These are phyloP conservation scores for Rhodotorula diobovata DNA, from an alignment of 768 basidiomycete species.

Conservation along the genomic window DNA sequence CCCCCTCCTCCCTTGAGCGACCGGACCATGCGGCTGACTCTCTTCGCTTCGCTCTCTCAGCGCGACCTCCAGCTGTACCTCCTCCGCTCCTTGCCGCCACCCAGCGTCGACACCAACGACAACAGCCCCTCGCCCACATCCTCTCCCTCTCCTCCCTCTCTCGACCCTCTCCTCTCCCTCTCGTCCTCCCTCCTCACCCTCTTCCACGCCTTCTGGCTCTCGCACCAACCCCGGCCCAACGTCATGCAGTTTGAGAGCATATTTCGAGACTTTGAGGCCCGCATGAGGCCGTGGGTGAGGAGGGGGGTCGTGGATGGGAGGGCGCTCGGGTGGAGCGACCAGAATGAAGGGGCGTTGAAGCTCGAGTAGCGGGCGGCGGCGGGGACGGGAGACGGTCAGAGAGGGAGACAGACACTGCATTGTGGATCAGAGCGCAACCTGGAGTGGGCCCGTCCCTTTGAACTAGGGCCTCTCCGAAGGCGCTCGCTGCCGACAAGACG, in stretches of 20 bases:
- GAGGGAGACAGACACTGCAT: not conserved
- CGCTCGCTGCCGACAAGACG: no score
- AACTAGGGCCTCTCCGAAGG: no score
- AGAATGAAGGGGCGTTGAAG: constrained; percentile 24
- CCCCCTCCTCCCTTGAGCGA: not conserved
- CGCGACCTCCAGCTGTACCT: constrained; percentile 38
- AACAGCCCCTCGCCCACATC: no score
- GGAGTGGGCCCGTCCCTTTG: no score
- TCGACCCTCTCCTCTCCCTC: constrained; percentile 14
- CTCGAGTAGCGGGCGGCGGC: constrained; percentile 7
- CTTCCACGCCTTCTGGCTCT: constrained; percentile 35
- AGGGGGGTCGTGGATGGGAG: constrained; percentile 31
- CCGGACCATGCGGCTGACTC: no score
- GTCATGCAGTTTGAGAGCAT: constrained; percentile 37
- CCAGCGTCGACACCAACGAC: not conserved
- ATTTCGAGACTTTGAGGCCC: constrained; percentile 7
- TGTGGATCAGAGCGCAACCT: no score
- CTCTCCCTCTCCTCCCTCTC: not conserved
- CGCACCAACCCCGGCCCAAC: not conserved
- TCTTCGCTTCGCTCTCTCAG: not conserved
- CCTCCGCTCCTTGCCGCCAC: constrained; percentile 16
- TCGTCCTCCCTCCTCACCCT: constrained; percentile 23
- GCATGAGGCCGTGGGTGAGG: constrained; percentile 26
- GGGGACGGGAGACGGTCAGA: not conserved
- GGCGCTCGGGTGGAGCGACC: constrained; percentile 28